These are phyloP conservation scores for Prunus fruticosa DNA, from an alignment of 306 rosid genomes.

Conservation along the genomic window DNA sequence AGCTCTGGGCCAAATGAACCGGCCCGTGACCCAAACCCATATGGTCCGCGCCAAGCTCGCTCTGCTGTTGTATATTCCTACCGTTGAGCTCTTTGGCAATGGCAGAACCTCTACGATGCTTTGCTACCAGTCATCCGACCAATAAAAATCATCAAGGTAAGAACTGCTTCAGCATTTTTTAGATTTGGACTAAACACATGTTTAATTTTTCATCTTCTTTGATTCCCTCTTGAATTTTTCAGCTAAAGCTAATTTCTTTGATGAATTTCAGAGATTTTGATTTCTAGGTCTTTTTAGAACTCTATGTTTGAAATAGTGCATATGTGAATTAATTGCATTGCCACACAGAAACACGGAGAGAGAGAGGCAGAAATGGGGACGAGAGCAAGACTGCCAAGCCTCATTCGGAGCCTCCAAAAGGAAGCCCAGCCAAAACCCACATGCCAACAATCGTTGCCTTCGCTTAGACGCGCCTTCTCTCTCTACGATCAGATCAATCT, in stretches of 20 bases:
- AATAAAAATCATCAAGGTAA: not conserved
- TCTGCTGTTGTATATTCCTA: not conserved
- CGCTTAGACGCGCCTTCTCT: constrained; percentile 87
- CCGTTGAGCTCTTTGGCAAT: not conserved
- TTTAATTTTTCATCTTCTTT: not conserved
- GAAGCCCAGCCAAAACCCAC: constrained; percentile 43
- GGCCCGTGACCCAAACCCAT: not conserved
- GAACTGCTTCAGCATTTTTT: not conserved
- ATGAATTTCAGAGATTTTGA: not conserved
- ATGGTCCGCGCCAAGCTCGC: not conserved
- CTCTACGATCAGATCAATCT: constrained; percentile 96
- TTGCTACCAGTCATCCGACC: not conserved
- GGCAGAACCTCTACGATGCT: not conserved
- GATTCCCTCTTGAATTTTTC: not conserved
- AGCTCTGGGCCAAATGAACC: not conserved
- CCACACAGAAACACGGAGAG: not conserved
- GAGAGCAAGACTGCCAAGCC: constrained; percentile 66
- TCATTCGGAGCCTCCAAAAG: constrained; percentile 66
- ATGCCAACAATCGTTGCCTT: constrained; percentile 50
- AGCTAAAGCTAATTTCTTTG: not conserved
- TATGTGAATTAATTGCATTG: no score
- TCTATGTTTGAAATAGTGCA: no score
- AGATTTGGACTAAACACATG: not conserved
- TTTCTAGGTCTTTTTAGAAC: no score
- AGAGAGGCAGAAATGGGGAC: constrained; percentile 37